Evolutionary conservation across 139 green algal species (phyloP), one percentile per base, ranked within the genome.

Genomic region (Micractinium sp.): DNA sequence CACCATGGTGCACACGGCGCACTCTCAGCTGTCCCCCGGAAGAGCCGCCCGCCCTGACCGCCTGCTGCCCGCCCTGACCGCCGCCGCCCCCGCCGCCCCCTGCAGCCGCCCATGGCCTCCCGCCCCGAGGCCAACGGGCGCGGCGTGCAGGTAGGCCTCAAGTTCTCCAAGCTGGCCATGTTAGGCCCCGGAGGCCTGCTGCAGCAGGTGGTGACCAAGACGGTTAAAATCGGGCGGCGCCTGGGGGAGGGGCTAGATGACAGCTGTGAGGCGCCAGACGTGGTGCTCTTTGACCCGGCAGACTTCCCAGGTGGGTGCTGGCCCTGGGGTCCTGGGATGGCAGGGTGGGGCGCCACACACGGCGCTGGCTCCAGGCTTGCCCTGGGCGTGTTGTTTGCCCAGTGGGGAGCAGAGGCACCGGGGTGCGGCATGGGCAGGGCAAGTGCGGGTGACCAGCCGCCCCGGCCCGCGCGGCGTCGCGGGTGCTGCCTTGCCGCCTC

Each of bases 211-310:
- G 83, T 87, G 3, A 88, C 85, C 69, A 88, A 81, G 71, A 41
- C 31, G 14, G 71, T 88, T 14, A 56, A 16, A 31, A 73, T 87
- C n/a, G 85, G 53, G 85, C 47, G 85, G 71, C 71, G 85, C 18
- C 71, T 82, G 85, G 71, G 71, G 16, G 85, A 82, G 25, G 71
- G 71, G 31, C 35, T 82, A 33, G 77, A 39, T 18, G 86, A 86
- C 29, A 36, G 22, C 7, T 33, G 60, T 15, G 77, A 90, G 2
- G 61, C 77, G 14, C 86, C 86, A 3, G 86, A 86, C 29, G 60
- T 89, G 56, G 35, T 85, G 86, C 86, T 89, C 29, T 89, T 89
- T 71, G 86, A 89, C 29, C 86, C 86, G 7, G 35, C 35, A 67
- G 86, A 89, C 23, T 63, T 80, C 60, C 85, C 85, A 61, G 60